Evolutionary conservation across 306 rosid species (phyloP).

Genomic region (Canavalia ensiformis): DNA sequence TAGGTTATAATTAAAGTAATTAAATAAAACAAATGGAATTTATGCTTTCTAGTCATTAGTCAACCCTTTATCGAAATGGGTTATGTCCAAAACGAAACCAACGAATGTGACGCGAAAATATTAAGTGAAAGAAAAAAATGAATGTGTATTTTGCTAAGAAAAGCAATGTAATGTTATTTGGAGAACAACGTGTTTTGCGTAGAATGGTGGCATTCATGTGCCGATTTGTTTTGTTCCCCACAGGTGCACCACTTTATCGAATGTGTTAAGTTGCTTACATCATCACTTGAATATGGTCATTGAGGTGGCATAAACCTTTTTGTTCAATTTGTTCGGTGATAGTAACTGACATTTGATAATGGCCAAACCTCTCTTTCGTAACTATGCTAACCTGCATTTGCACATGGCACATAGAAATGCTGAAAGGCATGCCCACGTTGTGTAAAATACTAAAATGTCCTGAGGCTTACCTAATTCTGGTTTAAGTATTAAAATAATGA

Average conservation of each 20-base stretch:
- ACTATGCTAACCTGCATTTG: background rate
- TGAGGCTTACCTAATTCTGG: background rate
- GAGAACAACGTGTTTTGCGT: constrained; percentile 25
- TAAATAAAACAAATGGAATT: background rate
- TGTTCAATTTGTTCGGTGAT: constrained; percentile 18
- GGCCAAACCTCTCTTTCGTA: background rate
- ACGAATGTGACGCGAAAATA: background rate
- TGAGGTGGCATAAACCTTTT: constrained; percentile 16
- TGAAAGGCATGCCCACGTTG: background rate
- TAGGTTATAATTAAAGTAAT: too few relatives aligned
- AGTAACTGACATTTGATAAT: background rate
- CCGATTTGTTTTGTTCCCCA: background rate
- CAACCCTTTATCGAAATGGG: background rate
- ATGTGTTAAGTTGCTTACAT: background rate
- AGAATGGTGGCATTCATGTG: background rate
- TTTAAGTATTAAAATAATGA: background rate
- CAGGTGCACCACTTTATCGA: background rate
- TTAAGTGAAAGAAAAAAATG: background rate
- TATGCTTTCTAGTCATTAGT: background rate
- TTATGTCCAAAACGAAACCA: background rate
- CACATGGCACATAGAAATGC: background rate
- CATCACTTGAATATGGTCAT: constrained; percentile 31
- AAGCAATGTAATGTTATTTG: background rate
- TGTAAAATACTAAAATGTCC: background rate
- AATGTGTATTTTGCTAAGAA: background rate